A percentile compares a stretch with the other conserved stretches of the same genome.
Evolutionary conservation across 2,329 filamentous ascomycete genomes (phyloP).

Genomic region (Fusarium nurragi): DNA sequence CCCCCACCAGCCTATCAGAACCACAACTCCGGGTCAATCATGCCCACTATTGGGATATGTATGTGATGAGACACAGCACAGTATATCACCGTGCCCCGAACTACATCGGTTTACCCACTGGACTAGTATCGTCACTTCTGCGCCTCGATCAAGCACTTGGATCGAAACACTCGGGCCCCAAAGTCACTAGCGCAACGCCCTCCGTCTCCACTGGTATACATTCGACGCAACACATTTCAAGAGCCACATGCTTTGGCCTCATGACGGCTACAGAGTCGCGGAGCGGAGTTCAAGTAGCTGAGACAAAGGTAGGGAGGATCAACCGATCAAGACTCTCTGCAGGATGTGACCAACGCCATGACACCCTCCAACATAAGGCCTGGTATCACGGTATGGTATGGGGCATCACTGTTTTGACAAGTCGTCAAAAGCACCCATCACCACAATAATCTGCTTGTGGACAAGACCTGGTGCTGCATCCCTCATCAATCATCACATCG

Average conservation of each 20-base stretch:
- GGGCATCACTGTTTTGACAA: neutral
- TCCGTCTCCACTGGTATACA: constrained; percentile 14
- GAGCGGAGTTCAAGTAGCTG: neutral
- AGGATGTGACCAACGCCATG: constrained; percentile 4
- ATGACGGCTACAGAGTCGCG: constrained; percentile 15
- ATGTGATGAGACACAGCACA: neutral
- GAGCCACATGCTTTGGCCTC: neutral
- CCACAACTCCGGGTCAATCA: neutral
- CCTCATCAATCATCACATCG: neutral
- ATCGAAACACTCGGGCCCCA: constrained; percentile 5
- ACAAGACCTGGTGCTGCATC: constrained; percentile 2
- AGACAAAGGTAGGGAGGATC: constrained; percentile 7
- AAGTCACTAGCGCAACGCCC: constrained; percentile 30
- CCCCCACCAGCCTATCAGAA: neutral
- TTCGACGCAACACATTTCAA: constrained; percentile 5
- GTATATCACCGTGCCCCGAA: constrained; percentile 12
- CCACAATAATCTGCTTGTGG: neutral
- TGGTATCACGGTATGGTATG: neutral
- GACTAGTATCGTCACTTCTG: constrained; percentile 28
- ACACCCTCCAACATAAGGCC: neutral
- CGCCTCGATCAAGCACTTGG: constrained; percentile 31
- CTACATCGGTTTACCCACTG: constrained; percentile 6
- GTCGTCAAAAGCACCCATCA: neutral
- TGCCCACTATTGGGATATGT: neutral
- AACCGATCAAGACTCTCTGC: constrained; percentile 3